phyloP scores from a whole-genome alignment of 805 yeast genomes.

The Candida quercuum region DNA sequence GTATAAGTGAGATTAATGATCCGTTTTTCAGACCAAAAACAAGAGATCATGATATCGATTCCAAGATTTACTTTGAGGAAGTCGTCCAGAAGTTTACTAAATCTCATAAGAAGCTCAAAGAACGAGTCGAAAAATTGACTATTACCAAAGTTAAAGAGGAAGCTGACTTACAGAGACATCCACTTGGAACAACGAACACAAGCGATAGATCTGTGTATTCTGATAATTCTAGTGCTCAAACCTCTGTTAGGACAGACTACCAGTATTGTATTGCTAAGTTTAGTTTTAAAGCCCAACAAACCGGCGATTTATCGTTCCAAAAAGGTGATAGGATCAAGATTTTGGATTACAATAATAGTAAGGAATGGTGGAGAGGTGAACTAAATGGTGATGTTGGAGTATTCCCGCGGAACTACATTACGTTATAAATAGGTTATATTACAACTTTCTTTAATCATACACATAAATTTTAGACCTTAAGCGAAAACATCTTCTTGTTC shows the following conservation, averaged over 20 bases:
- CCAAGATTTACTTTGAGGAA: background rate
- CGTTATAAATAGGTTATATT: background rate
- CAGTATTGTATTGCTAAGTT: conserved; percentile 35
- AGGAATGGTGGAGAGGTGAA: conserved; percentile 23
- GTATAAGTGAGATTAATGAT: conserved; percentile 8
- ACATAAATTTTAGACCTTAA: no score
- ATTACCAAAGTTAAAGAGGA: conserved; percentile 9
- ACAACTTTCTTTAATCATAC: no score
- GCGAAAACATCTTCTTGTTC: conserved; percentile 63
- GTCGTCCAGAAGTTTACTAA: conserved; percentile 7
- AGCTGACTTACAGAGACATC: no score
- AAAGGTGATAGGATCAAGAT: conserved; percentile 39
- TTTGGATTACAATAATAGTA: conserved; percentile 18
- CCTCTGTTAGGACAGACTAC: conserved; percentile 12
- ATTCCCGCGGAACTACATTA: conserved; percentile 19
- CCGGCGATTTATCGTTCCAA: conserved; percentile 38
- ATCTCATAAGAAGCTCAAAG: background rate
- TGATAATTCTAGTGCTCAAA: no score
- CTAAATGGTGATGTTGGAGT: conserved; percentile 14
- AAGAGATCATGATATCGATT: conserved; percentile 4
- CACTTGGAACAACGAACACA: no score
- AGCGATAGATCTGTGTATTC: no score
- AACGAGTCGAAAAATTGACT: conserved; percentile 1
- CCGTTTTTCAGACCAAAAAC: conserved; percentile 9
- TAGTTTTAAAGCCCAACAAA: conserved; percentile 30